Evolutionary conservation across 495 filamentous ascomycete species (phyloP).

Genomic region (Penicillium ucsense): DNA sequence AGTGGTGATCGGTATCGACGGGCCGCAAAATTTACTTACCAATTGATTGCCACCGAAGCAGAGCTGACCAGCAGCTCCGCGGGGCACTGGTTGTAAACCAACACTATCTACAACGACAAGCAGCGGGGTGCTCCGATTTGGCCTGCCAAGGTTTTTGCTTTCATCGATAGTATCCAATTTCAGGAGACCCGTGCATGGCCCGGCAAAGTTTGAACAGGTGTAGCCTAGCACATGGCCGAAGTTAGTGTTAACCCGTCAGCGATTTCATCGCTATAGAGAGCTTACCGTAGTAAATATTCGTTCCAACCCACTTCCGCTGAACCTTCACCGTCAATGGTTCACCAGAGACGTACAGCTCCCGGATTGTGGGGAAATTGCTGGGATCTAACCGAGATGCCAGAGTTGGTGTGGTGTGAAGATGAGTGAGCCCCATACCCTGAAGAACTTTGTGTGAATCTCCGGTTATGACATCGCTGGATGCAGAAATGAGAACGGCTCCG

Average conservation of each 20-base stretch:
- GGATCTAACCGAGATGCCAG: slow-evolving; percentile 60
- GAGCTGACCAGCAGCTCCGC: slow-evolving; percentile 67
- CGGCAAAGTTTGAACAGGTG: slow-evolving; percentile 62
- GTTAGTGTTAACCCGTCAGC: too few relatives aligned
- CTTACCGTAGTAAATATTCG: slow-evolving; percentile 54
- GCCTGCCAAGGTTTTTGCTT: slow-evolving; percentile 52
- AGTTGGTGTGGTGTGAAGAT: slow-evolving; percentile 70
- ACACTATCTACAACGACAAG: slow-evolving; percentile 47
- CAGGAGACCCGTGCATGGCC: slow-evolving; percentile 59
- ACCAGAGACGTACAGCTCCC: slow-evolving; percentile 60
- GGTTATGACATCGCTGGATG: slow-evolving; percentile 53
- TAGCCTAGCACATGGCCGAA: slow-evolving; percentile 37
- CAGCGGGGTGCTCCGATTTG: slow-evolving; percentile 60
- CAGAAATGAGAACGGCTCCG: slow-evolving; percentile 65
- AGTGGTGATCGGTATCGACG: too few relatives aligned
- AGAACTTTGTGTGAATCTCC: slow-evolving; percentile 53
- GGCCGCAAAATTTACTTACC: slow-evolving; percentile 16
- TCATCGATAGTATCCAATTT: slow-evolving; percentile 29
- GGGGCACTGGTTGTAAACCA: slow-evolving; percentile 39
- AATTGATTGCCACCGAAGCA: slow-evolving; percentile 78
- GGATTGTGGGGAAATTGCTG: slow-evolving; percentile 49
- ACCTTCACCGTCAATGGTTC: slow-evolving; percentile 62
- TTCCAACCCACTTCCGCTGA: slow-evolving; percentile 53
- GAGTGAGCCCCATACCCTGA: slow-evolving; percentile 49
- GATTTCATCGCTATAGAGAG: too few relatives aligned